These are phyloP conservation scores for Globisporangium spiculum DNA, from an alignment of 352 stramenopile genomes.

Conservation along the genomic window DNA sequence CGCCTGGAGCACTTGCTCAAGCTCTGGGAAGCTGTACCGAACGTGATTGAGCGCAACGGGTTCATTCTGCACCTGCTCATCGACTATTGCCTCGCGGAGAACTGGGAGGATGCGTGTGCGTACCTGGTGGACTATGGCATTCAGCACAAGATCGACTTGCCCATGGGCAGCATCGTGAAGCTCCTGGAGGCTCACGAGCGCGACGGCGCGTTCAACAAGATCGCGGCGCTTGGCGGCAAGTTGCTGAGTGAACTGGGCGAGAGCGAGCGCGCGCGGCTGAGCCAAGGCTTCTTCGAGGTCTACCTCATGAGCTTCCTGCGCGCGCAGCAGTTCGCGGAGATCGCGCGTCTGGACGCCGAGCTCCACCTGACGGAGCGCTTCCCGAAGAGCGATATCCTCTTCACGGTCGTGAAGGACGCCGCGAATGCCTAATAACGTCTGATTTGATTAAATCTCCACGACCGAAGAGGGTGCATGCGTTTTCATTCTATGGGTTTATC, in stretches of 20 bases:
- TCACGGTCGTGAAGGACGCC: conserved; percentile 31
- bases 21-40: conserved; percentile 33
- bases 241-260: conserved; percentile 14
- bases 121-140: conserved; percentile 22
- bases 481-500: too few species aligned
- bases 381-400: conserved; percentile 15
- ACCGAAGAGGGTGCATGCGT: too few species aligned
- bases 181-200: conserved; percentile 18
- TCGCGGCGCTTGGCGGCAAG: conserved; percentile 11
- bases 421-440: conserved; percentile 19
- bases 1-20: conserved; percentile 30
- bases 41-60: conserved; percentile 33
- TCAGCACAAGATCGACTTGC: conserved; percentile 14
- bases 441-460: too few species aligned
- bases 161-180: conserved; percentile 24
- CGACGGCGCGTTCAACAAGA: conserved; percentile 10
- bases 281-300: conserved; percentile 22
- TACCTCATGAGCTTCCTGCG: conserved; percentile 20
- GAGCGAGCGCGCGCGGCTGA: conserved; percentile 6
- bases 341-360: conserved; percentile 12
- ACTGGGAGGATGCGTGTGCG: conserved; percentile 22
- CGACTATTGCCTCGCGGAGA: conserved; percentile 28
- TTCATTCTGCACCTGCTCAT: conserved; percentile 52
- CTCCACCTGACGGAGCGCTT: conserved; percentile 19
- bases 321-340: conserved; percentile 12